phyloP scores from a whole-genome alignment of 2,329 filamentous ascomycete species.

The Paecilomyces formosus region DNA sequence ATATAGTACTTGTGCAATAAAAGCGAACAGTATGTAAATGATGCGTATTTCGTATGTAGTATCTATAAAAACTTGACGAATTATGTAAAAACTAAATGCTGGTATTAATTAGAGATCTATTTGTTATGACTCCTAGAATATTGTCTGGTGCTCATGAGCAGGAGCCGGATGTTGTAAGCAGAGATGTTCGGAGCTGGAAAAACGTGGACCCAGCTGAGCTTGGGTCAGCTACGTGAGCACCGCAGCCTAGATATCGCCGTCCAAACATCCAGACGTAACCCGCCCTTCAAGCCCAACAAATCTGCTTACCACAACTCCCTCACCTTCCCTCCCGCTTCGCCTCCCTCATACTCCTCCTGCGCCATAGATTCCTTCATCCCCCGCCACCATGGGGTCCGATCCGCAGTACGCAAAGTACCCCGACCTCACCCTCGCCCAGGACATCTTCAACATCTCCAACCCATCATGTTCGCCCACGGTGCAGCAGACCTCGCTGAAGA shows the following conservation, averaged over 20 bases:
- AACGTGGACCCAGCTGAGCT: constrained; percentile 31
- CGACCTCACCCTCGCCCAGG: constrained; percentile 56
- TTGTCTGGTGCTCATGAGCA: no score
- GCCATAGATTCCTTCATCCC: constrained; percentile 4
- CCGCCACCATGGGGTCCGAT: constrained; percentile 52
- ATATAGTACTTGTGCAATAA: no score
- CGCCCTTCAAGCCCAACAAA: background rate
- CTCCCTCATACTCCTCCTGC: background rate
- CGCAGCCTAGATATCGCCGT: background rate
- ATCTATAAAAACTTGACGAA: no score
- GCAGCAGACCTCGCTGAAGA: constrained; percentile 52
- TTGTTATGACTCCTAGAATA: no score
- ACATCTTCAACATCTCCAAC: constrained; percentile 62
- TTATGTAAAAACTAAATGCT: no score
- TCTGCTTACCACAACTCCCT: constrained; percentile 1
- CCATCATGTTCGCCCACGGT: constrained; percentile 46
- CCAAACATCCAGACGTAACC: constrained; percentile 6
- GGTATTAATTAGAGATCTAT: no score
- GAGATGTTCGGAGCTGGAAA: constrained; percentile 14
- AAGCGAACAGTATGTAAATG: no score
- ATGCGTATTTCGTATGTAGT: no score
- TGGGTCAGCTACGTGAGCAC: constrained; percentile 15
- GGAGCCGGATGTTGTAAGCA: background rate
- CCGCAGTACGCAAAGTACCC: constrained; percentile 60
- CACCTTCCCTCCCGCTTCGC: constrained; percentile 1